phyloP scores from a whole-genome alignment of 306 rosid species.

The Hippophae gyantsensis region DNA sequence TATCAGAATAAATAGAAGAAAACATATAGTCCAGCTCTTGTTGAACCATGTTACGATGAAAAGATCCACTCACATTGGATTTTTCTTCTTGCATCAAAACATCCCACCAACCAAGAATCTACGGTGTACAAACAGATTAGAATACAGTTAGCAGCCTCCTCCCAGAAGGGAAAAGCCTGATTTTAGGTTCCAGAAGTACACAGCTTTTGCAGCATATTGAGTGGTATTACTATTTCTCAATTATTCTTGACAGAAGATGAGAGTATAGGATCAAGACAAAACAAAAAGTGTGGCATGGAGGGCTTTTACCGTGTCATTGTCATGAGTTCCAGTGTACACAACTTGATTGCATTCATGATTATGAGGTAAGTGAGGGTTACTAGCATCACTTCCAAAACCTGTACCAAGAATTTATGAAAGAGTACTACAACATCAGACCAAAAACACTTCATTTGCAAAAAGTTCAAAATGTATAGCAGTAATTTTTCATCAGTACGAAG shows the following conservation, averaged over 20 bases:
- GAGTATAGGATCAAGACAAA: constrained; percentile 3
- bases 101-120: constrained; percentile 94
- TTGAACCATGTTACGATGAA: background rate
- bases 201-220: background rate
- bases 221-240: background rate
- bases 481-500: constrained; percentile 13
- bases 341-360: constrained; percentile 91
- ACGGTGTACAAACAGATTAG: constrained; percentile 17
- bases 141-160: constrained; percentile 17
- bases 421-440: constrained; percentile 3
- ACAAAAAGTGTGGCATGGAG: constrained; percentile 16
- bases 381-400: constrained; percentile 79
- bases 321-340: constrained; percentile 94
- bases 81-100: constrained; percentile 63
- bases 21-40: constrained; percentile 6
- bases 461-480: background rate
- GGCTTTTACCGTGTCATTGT: constrained; percentile 76
- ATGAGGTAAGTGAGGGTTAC: constrained; percentile 84
- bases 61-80: constrained; percentile 44
- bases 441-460: background rate
- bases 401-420: constrained; percentile 9
- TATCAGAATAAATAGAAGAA: background rate
- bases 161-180: constrained; percentile 2
- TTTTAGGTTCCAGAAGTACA: constrained; percentile 1
- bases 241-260: background rate